Base-by-base conservation (phyloP, 192 early-diverging fungal genomes). In the Rhizoclosmatium sp. region DNA sequence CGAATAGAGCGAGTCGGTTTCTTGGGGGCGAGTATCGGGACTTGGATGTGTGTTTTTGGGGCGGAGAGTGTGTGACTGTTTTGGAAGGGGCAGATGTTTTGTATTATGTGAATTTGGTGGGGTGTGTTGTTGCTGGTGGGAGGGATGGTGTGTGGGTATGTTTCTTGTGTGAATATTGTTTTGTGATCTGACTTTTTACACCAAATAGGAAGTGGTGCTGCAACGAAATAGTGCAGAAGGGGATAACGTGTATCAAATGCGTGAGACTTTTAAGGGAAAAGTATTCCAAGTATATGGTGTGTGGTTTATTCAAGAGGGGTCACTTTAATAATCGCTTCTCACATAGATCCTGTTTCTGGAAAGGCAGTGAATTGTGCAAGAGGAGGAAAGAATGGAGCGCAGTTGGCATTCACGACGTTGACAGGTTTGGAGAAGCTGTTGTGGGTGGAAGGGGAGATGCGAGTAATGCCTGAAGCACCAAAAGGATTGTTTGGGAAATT, bases 391-490 rank as follows among this genome's bases (percentile, higher is more conserved):
- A 48, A 46, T 23, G 44, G 66, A 7, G 40, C 56, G 10, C 42
- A 68, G 7, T 23, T 75, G 5, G 9, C 47, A 9, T 75, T 75
- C 47, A 62, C 72, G 16, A 75, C 72, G 3, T 62, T 75, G 42
- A 75, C 72, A 21, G 45, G 45, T 44, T 62, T 14, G 4, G 72
- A 75, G 39, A 75, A 75, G 39, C 59, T 75, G 4, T 21, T 62
- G 19, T 75, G 72, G 72, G 9, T 16, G 14, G 72, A 75, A n/a
- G 72, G 72, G 9, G 72, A 75, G 4, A 64, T 75, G 72, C 56
- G 59, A 2, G 46, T 75, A 9, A 7, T 23, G 56, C 4, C 45
- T 16, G 66, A 41, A 9, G 62, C 10, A 7, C 10, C 10, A 0
- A 21, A 41, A 4, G 47, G 66, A 4, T 44, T 44, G 4, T 21